Conservation (phyloP, 164 flowering plant genomes). For the Pachysandra terminalis region DNA sequence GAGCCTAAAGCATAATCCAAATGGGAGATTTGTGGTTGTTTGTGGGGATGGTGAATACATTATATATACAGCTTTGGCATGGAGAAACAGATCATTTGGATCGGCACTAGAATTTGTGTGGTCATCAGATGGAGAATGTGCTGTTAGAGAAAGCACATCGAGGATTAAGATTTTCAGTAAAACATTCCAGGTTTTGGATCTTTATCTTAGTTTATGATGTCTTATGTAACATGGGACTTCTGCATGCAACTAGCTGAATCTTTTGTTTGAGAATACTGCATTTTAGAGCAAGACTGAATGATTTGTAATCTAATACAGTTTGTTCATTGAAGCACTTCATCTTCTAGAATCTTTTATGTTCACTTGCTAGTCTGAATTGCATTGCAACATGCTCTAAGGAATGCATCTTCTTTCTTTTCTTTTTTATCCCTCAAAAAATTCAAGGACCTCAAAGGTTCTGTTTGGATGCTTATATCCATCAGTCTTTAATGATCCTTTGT, state of each 20-base stretch:
- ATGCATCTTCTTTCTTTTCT: no score
- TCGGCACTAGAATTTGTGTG: conserved; percentile 93
- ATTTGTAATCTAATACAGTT: background rate
- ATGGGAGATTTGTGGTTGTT: conserved; percentile 97
- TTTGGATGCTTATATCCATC: background rate
- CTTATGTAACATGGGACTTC: background rate
- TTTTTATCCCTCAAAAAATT: no score
- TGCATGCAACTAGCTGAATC: background rate
- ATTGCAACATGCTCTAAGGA: no score
- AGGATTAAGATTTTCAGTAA: conserved; percentile 88
- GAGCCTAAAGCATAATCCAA: conserved; percentile 97
- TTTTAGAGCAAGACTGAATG: background rate
- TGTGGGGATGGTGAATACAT: conserved; percentile 99
- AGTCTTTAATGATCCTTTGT: background rate
- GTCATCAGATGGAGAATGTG: conserved; percentile 98
- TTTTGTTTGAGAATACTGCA: background rate
- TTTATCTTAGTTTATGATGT: background rate
- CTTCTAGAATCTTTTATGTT: no score
- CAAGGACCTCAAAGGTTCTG: no score
- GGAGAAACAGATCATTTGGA: conserved; percentile 99
- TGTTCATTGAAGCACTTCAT: background rate
- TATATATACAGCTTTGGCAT: conserved; percentile 93
- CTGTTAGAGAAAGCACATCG: conserved; percentile 94
- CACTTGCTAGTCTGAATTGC: no score
- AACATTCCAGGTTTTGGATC: conserved; percentile 68